Evolutionary conservation across 2,329 filamentous ascomycete genomes (phyloP), one percentile per base, ranked within the genome.

Genomic region (Domatiomyces globalis): DNA sequence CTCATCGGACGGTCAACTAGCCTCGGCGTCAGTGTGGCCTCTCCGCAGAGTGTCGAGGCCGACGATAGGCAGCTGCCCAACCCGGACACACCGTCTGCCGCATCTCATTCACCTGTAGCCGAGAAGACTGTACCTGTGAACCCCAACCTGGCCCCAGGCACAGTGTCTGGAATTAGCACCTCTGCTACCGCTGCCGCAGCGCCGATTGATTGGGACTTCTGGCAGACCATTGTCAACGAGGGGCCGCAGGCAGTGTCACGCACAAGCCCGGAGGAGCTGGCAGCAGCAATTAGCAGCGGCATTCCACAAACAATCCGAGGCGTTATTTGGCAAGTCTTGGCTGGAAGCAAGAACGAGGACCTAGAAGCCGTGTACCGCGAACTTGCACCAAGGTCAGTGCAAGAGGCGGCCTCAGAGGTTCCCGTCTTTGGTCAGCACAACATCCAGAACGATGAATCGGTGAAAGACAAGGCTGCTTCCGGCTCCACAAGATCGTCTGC

Each of bases 281-380:
- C 90, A 63, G 80, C 78, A 58, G 89, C 92, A 19, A 95, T 98
- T 60, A 86, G 90, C 48, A 85, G 84, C 42, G 92, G 92, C 29
- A 98, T 98, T 52, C 92, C 92, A 1, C 88, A 84, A 59, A 90
- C 89, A 2, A 95, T 98, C 55, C 83, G 92, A 53, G 94, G 92
- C n/a, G 92, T 98, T 2, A 89, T 98, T 48, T 98, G 92, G 92
- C 92, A 98, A 69, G 90, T 96, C 6, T 72, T 98, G 55, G 88
- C 92, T 2, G 87, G 95, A 64, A 95, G 89, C 70, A 94, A 95
- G 68, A 94, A 87, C 60, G 84, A 90, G 54, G 87, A 94, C 45
- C 72, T 98, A 17, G 92, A 98, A 67, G 70, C 75, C 15, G 78
- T 88, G n/a, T 98, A 96, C 69, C 79, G 77, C 57, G 88, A 94